Conservation (phyloP, 139 green algal genomes). For the Chlamydomonas incerta region DNA sequence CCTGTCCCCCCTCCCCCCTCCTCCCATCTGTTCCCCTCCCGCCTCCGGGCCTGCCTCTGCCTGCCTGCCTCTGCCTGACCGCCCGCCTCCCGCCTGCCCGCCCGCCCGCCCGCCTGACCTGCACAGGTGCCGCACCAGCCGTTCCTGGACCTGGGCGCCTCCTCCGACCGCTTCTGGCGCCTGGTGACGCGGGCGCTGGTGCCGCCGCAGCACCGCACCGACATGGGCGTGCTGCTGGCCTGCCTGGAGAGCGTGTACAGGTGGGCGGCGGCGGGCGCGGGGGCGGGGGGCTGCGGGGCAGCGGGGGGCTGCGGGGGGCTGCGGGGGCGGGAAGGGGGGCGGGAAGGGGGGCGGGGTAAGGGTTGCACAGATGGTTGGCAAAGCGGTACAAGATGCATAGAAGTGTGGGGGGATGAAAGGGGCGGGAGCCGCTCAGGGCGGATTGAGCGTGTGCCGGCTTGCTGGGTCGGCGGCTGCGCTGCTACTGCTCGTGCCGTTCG, state of each 20-base stretch:
- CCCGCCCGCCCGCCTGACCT: background rate
- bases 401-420: too few relatives aligned
- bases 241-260: constrained; percentile 46
- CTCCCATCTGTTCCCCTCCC: background rate
- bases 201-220: background rate
- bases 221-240: constrained; percentile 28
- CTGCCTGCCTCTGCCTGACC: background rate
- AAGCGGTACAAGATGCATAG: too few relatives aligned
- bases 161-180: constrained; percentile 26
- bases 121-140: constrained; percentile 21
- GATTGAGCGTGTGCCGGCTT: too few relatives aligned
- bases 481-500: too few relatives aligned
- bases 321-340: too few relatives aligned
- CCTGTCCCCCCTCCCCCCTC: too few relatives aligned
- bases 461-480: too few relatives aligned
- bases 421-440: too few relatives aligned
- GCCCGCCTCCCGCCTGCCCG: background rate
- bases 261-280: background rate
- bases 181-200: constrained; percentile 27
- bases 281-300: background rate
- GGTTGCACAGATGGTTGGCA: too few relatives aligned
- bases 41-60: background rate
- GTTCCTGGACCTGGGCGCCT: constrained; percentile 31
- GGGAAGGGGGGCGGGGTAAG: too few relatives aligned
- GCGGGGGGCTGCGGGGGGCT: too few relatives aligned